Percentiles rank a stretch among this genome's conserved stretches.
Evolutionary conservation across 1,284 basidiomycete genomes (phyloP).

Genomic region (Papiliotrema terrestris): DNA sequence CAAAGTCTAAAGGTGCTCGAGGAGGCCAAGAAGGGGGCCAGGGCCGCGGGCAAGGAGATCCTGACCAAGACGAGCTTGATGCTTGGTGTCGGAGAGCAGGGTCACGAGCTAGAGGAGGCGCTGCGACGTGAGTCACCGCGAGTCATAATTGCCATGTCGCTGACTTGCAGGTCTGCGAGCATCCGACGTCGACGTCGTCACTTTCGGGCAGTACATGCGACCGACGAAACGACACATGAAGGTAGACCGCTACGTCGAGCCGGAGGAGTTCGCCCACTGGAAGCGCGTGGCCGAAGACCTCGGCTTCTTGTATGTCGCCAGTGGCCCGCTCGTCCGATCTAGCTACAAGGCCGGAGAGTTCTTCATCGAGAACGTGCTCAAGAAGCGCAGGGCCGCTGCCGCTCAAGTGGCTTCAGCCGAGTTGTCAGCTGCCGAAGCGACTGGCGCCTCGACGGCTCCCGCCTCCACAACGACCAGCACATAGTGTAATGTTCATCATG

Average conservation of each 20-base stretch:
- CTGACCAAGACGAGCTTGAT: conserved; percentile 99
- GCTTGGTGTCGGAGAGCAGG: conserved; percentile 92
- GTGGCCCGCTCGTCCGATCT: conserved; percentile 90
- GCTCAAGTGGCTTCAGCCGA: conserved; percentile 35
- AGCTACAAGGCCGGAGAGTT: conserved; percentile 97
- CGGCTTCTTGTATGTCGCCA: conserved; percentile 97
- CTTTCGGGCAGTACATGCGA: conserved; percentile 99
- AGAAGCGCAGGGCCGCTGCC: conserved; percentile 43
- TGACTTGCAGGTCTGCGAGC: conserved; percentile 69
- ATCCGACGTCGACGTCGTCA: conserved; percentile 91
- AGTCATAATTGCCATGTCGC: neutral
- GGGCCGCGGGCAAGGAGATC: conserved; percentile 69
- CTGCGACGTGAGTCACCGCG: conserved; percentile 64
- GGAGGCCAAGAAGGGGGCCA: conserved; percentile 78
- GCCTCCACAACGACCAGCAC: too few species aligned
- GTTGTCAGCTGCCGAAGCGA: conserved; percentile 15
- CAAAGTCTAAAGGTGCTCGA: conserved; percentile 82
- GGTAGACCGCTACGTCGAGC: conserved; percentile 91
- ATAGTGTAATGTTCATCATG: neutral
- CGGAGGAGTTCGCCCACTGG: conserved; percentile 90
- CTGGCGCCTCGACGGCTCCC: neutral
- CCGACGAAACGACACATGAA: conserved; percentile 99
- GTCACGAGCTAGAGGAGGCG: conserved; percentile 77
- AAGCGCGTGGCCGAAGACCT: conserved; percentile 82
- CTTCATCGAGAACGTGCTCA: conserved; percentile 83